A percentile compares a stretch with the other conserved stretches of the same genome.
Conservation (phyloP, 2,329 filamentous ascomycete species). For the Talaromyces funiculosus region DNA sequence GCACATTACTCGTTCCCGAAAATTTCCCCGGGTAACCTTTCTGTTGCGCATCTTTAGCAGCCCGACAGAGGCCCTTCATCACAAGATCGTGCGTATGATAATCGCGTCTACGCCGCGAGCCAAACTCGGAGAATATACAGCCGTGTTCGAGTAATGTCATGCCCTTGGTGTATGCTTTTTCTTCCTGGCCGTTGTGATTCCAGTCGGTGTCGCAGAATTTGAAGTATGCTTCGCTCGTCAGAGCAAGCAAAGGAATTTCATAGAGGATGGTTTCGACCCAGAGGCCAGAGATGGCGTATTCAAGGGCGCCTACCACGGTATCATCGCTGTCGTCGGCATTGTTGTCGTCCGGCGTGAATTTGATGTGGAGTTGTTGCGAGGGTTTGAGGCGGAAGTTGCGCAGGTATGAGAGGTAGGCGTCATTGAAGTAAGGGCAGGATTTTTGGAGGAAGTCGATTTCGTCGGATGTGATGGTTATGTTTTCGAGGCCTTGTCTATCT, state of each 20-base stretch:
- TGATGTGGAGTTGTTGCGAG: slow-evolving; percentile 68
- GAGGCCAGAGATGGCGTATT: slow-evolving; percentile 69
- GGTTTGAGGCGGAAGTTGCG: slow-evolving; percentile 76
- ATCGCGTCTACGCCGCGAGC: slow-evolving; percentile 79
- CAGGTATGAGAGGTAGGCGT: slow-evolving; percentile 74
- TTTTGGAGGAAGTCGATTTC: slow-evolving; percentile 73
- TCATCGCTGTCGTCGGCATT: slow-evolving; percentile 60
- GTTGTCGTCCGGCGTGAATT: slow-evolving; percentile 53
- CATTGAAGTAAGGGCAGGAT: slow-evolving; percentile 73
- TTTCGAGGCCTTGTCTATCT: slow-evolving; percentile 61
- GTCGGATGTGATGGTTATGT: slow-evolving; percentile 70
- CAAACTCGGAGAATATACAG: slow-evolving; percentile 90
- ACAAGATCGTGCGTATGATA: slow-evolving; percentile 94
- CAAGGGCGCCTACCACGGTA: slow-evolving; percentile 65
- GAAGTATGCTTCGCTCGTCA: slow-evolving; percentile 96
- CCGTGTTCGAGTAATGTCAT: slow-evolving; percentile 69
- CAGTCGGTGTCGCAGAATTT: slow-evolving; percentile 92
- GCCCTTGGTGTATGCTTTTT: slow-evolving; percentile 78
- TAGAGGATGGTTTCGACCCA: slow-evolving; percentile 98
- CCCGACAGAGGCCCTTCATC: slow-evolving; percentile 75
- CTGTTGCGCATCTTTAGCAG: slow-evolving; percentile 63
- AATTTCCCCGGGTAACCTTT: slow-evolving; percentile 66
- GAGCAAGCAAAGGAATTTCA: slow-evolving; percentile 86
- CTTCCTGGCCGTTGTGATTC: slow-evolving; percentile 79
- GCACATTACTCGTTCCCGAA: slow-evolving; percentile 90